Base-by-base conservation (phyloP, 352 stramenopile species). In the Peronospora belbahrii region DNA sequence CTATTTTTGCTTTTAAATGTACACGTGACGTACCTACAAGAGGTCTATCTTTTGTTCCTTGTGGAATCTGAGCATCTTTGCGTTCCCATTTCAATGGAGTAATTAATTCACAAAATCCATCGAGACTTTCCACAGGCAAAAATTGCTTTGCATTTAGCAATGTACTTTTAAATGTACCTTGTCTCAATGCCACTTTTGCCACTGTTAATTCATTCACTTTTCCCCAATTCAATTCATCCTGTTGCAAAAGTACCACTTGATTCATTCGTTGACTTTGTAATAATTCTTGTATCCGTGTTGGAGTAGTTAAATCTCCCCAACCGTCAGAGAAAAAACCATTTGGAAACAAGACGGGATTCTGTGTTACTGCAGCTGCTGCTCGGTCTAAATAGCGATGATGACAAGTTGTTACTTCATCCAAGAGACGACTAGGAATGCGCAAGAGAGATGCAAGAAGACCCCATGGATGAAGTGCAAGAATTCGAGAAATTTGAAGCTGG, bases 301-400 rank as follows among this genome's bases (percentile, higher is more conserved):
- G 68, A 9, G 76, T 84, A 41, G 70, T 75, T 28, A 88, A 56
- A 44, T 90, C 79, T 5, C 78, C 79, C 79, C 79, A 90, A 0
- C 75, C 79, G 39, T 90, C 79, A 18, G 70, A 80, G 56, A 90
- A 90, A 59, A 88, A 90, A 18, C 79, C 79, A 18, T 72, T 64
- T 1, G 79, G 79, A 40, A 88, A 90, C n/a, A 90, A 48, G 32
- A 88, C 44, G 10, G 74, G 61, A 54, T 78, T 83, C 39, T 90
- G 79, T 32, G 79, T 87, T 27, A 90, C 59, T 19, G 62, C 59
- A n/a, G 75, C 79, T n/a, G 71, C 77, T 18, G 62, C 52, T 35
- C 69, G 70, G 51, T 90, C 79, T 37, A 87, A 57, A 28, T 82
- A 85, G 19, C 73, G 68, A 32, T 90, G 79, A 49, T 90, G 79